Base-by-base conservation (phyloP, 192 early-diverging fungal species). In the Umbelopsis vinacea region DNA sequence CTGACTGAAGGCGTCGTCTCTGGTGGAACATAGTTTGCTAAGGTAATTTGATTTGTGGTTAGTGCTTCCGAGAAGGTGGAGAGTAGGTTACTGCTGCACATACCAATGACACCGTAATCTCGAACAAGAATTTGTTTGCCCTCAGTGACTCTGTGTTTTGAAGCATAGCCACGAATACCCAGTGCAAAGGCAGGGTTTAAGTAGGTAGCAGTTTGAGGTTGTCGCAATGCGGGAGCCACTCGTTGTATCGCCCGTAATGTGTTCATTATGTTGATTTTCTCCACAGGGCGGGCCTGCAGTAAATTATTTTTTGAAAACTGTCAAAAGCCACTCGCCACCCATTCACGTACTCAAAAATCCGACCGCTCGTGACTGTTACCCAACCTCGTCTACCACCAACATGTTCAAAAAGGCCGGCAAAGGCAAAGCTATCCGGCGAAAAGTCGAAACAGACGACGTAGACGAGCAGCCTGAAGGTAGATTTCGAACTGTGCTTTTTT, bases 11-110 rank as follows among this genome's bases (percentile, higher is more conserved):
- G 85, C 22, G 81, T 68, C n/a, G 78, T 74, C 52, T 84, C 85
- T 14, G 85, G 81, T 43, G 83, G 76, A 23, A 86, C 81, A 74
- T 86, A 86, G 35, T 82, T 80, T 63, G 81, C 85, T 86, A 76
- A 46, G 37, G 10, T 29, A 40, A 69, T 9, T n/a, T n/a, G n/a
- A n/a, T n/a, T n/a, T 4, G 9, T 46, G n/a, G 67, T 45, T 14
- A 24, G 21, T 46, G 23, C 23, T 7, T 11, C 4, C 11, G 40
- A 0, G 11, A 24, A 21, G 14, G 23, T 24, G 67, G 10, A 1
- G 9, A 22, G 2, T 9, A 2, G 15, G 3, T 24, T 47, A 46
- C 29, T 68, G 15, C 4, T 4, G n/a, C 29, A 45, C 19, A 55
- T 70, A 75, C 78, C 78, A 75, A 79, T 74, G 55, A 79, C 78